Conservation (phyloP, 345 rosid genomes). For the Anastatica hierochuntica region DNA sequence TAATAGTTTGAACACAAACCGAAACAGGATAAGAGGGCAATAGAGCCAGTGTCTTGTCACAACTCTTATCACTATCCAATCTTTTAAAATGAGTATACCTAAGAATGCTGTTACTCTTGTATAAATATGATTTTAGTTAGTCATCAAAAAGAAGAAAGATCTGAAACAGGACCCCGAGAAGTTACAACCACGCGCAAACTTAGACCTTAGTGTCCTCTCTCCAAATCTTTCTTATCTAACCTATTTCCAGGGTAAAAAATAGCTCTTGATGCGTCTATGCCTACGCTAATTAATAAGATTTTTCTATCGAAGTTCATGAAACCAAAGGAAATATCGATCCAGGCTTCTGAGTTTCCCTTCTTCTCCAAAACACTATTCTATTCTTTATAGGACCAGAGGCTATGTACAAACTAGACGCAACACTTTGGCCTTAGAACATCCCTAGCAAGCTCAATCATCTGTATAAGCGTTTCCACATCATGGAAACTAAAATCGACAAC, state of each 20-base stretch:
- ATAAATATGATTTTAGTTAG: slow-evolving; percentile 9
- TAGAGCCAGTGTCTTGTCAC: slow-evolving; percentile 20
- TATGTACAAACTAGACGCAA: slow-evolving; percentile 32
- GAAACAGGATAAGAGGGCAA: background rate
- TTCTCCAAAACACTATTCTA: slow-evolving; percentile 16
- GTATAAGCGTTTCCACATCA: slow-evolving; percentile 51
- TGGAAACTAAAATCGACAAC: slow-evolving; percentile 70
- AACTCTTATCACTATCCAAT: slow-evolving; percentile 10
- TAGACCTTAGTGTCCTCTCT: slow-evolving; percentile 1
- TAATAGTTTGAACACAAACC: slow-evolving; percentile 12
- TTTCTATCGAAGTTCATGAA: slow-evolving; percentile 20
- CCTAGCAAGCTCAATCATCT: slow-evolving; percentile 47
- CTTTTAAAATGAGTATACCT: slow-evolving; percentile 2
- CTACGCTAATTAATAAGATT: slow-evolving; percentile 17
- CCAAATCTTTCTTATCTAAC: slow-evolving; percentile 16
- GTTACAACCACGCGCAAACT: slow-evolving; percentile 9
- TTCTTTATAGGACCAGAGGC: slow-evolving; percentile 15
- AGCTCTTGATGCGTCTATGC: too few species aligned
- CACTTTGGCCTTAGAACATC: slow-evolving; percentile 45
- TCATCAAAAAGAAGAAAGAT: slow-evolving; percentile 18
- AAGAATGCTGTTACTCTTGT: slow-evolving; percentile 11
- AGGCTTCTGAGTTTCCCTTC: slow-evolving; percentile 10
- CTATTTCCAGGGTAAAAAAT: slow-evolving; percentile 6
- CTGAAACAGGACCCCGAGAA: slow-evolving; percentile 5
- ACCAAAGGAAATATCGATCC: slow-evolving; percentile 19